Conservation (phyloP, 176 grass and related monocot species). For the Thinopyrum elongatum region DNA sequence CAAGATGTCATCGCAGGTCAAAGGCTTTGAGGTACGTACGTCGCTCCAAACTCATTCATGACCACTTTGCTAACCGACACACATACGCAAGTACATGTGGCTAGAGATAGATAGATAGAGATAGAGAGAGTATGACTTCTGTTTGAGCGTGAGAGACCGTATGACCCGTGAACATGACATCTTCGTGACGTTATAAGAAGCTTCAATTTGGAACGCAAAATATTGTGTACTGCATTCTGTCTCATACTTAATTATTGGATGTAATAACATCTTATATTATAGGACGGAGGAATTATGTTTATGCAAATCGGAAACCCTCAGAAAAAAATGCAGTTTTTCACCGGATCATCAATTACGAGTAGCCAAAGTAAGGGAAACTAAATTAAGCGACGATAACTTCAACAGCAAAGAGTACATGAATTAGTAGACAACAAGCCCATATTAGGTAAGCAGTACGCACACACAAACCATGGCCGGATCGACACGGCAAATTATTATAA, state of each 20-base stretch:
- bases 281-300: too few species aligned
- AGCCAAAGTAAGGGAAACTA: not conserved
- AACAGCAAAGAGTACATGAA: not conserved
- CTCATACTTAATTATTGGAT: too few species aligned
- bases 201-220: not conserved
- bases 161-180: not conserved
- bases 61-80: not conserved
- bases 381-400: not conserved
- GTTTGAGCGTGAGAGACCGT: not conserved
- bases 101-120: not conserved
- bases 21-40: not conserved
- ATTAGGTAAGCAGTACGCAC: too few species aligned
- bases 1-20: not conserved
- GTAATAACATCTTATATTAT: too few species aligned
- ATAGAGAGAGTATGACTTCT: not conserved
- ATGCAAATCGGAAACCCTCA: not conserved
- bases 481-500: not conserved
- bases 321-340: not conserved
- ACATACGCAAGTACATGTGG: not conserved
- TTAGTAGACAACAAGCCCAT: not conserved
- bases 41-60: constrained; percentile 19
- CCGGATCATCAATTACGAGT: not conserved
- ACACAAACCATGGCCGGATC: not conserved
- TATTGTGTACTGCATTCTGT: too few species aligned
- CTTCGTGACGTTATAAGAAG: not conserved